Conservation (phyloP, 305 asterid genomes). For the Salvia sclarea region DNA sequence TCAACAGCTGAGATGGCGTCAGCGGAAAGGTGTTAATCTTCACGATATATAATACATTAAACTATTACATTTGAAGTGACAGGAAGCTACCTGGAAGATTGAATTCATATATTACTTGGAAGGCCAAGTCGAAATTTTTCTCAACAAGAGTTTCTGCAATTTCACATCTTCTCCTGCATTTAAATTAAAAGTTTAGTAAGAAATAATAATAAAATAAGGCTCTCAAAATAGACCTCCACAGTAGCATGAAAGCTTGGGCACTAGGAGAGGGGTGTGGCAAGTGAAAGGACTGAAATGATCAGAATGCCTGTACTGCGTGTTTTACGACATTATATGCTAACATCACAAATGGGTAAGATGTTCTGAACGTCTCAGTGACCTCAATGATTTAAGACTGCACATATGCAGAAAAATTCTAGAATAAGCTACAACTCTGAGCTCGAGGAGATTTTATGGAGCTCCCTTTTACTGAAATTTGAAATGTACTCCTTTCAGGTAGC, state of each 20-base stretch:
- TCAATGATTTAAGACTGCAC: background rate
- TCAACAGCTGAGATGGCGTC: slow-evolving; percentile 70
- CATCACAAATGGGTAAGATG: background rate
- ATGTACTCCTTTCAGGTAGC: slow-evolving; percentile 5
- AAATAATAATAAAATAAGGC: slow-evolving; percentile 26
- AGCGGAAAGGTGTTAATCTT: slow-evolving; percentile 33
- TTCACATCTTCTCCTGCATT: slow-evolving; percentile 90
- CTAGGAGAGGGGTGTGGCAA: background rate
- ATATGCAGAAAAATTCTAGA: slow-evolving; percentile 15
- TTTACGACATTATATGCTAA: background rate
- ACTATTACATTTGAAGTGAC: slow-evolving; percentile 19
- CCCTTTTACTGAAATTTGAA: slow-evolving; percentile 23
- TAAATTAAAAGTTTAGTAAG: slow-evolving; percentile 25
- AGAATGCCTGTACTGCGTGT: slow-evolving; percentile 4
- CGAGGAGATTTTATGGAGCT: slow-evolving; percentile 12
- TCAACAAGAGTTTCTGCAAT: slow-evolving; percentile 95
- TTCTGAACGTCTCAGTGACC: slow-evolving; percentile 24
- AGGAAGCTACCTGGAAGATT: slow-evolving; percentile 76
- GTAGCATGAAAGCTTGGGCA: slow-evolving; percentile 10
- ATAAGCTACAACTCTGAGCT: slow-evolving; percentile 16
- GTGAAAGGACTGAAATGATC: background rate
- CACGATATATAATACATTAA: slow-evolving; percentile 4
- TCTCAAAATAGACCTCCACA: background rate
- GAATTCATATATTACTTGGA: slow-evolving; percentile 83
- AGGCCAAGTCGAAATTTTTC: slow-evolving; percentile 90